phyloP scores from a whole-genome alignment of 805 yeast species.

The Lipomyces sp. region DNA sequence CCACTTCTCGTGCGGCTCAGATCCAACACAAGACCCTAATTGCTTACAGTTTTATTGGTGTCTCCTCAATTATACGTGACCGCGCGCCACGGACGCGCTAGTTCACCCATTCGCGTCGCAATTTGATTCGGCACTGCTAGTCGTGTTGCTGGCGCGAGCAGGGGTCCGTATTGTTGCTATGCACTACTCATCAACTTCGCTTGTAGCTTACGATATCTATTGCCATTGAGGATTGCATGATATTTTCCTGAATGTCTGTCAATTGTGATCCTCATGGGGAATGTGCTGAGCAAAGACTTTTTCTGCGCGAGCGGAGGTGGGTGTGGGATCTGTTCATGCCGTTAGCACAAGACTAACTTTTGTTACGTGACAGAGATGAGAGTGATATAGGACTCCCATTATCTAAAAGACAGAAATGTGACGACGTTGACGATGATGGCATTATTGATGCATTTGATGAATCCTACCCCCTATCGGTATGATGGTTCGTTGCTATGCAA shows the following conservation, averaged over 20 bases:
- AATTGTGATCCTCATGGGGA: neutral
- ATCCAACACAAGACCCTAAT: neutral
- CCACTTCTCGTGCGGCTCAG: neutral
- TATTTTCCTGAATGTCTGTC: neutral
- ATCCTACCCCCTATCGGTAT: neutral
- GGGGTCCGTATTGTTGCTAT: neutral
- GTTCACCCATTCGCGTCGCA: neutral
- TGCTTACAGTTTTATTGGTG: neutral
- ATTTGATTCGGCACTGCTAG: neutral
- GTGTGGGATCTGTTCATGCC: neutral
- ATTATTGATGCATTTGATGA: neutral
- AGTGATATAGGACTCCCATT: neutral
- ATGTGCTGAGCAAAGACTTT: neutral
- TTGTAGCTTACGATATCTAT: neutral
- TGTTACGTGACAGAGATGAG: neutral
- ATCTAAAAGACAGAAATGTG: neutral
- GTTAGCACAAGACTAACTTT: neutral
- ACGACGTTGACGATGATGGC: neutral
- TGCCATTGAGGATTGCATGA: slow-evolving; percentile 1
- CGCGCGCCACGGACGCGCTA: neutral
- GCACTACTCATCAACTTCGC: neutral
- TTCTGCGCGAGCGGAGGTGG: neutral
- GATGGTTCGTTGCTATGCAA: neutral
- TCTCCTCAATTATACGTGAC: neutral
- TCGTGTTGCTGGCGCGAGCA: neutral